Evolutionary conservation across 768 basidiomycete species (phyloP).

Genomic region (Amanita jacksonii): DNA sequence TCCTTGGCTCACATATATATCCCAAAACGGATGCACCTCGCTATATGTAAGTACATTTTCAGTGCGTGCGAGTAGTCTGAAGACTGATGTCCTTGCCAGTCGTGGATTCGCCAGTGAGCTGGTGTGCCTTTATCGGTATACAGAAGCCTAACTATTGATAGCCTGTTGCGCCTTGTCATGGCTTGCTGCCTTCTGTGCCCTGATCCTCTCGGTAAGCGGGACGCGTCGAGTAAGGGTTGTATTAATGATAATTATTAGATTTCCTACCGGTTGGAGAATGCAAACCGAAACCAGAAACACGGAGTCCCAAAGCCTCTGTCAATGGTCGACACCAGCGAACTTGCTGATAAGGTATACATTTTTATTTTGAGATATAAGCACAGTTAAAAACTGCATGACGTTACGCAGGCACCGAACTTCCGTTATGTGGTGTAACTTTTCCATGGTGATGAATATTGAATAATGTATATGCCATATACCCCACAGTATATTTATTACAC

Average conservation of each 20-base stretch:
- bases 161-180: conserved; percentile 45
- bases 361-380: not conserved
- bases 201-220: conserved; percentile 39
- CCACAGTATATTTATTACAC: too few species aligned
- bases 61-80: too few species aligned
- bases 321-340: conserved; percentile 50
- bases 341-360: conserved; percentile 57
- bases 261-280: conserved; percentile 57
- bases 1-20: conserved; percentile 69
- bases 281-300: conserved; percentile 39
- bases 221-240: not conserved
- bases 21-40: conserved; percentile 53
- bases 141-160: conserved; percentile 10
- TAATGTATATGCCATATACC: too few species aligned
- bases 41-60: conserved; percentile 54
- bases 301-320: conserved; percentile 39
- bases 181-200: conserved; percentile 42
- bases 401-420: conserved; percentile 45
- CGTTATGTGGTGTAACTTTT: conserved; percentile 28
- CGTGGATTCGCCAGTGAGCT: conserved; percentile 48
- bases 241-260: conserved; percentile 24
- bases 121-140: not conserved
- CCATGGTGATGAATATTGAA: too few species aligned
- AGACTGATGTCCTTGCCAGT: too few species aligned
- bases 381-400: not conserved